These are phyloP conservation scores for Elongisporangium anandrum DNA, from an alignment of 352 stramenopile species.

Conservation along the genomic window DNA sequence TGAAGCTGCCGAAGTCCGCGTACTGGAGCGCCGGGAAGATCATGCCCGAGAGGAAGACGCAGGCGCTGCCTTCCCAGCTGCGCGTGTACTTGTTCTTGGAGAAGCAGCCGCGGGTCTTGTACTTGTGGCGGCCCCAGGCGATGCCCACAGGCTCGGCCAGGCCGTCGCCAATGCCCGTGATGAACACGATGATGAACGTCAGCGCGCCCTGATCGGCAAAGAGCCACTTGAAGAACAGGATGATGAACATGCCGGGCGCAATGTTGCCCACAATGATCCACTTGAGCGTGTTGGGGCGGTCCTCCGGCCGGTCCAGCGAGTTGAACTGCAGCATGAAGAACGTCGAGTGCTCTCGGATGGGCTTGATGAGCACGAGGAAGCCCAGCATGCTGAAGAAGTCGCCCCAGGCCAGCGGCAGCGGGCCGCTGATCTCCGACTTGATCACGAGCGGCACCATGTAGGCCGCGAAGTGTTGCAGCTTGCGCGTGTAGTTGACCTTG, in stretches of 20 bases:
- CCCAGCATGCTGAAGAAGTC: slow-evolving; percentile 80
- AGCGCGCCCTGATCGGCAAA: slow-evolving; percentile 52
- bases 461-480: slow-evolving; percentile 79
- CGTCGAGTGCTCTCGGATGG: slow-evolving; percentile 68
- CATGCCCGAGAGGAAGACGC: slow-evolving; percentile 73
- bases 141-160: slow-evolving; percentile 77
- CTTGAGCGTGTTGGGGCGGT: slow-evolving; percentile 81
- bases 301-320: slow-evolving; percentile 78
- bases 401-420: slow-evolving; percentile 70
- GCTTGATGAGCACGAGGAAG: slow-evolving; percentile 84
- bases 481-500: slow-evolving; percentile 88
- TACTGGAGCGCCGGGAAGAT: slow-evolving; percentile 59
- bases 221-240: slow-evolving; percentile 86
- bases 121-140: slow-evolving; percentile 81
- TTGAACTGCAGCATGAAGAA: slow-evolving; percentile 91
- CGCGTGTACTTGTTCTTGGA: slow-evolving; percentile 82
- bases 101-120: slow-evolving; percentile 81
- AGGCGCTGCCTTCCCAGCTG: slow-evolving; percentile 78
- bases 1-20: slow-evolving; percentile 72
- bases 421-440: slow-evolving; percentile 57
- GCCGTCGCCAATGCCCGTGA: slow-evolving; percentile 75
- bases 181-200: slow-evolving; percentile 80
- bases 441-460: slow-evolving; percentile 82
- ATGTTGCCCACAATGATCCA: slow-evolving; percentile 85
- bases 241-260: slow-evolving; percentile 55